Percentiles rank a stretch among this genome's conserved stretches.
These are phyloP conservation scores for Lasiosphaeriaceae sp. DNA, from an alignment of 495 filamentous ascomycete genomes.

Conservation along the genomic window DNA sequence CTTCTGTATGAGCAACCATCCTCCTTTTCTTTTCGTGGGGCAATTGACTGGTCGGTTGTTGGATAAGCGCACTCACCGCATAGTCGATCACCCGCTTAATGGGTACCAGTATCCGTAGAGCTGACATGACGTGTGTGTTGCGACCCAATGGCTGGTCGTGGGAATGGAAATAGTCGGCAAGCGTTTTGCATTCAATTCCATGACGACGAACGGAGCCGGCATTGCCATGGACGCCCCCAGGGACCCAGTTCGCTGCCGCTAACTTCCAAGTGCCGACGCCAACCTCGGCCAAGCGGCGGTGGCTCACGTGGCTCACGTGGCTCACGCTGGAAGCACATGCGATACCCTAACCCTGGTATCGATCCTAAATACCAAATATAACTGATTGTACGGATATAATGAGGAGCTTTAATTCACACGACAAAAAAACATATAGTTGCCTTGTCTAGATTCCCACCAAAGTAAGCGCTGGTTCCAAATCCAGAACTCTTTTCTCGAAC, in stretches of 20 bases:
- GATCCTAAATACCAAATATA: neutral
- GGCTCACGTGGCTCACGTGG: neutral
- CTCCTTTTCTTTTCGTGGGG: neutral
- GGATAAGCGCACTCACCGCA: conserved; percentile 58
- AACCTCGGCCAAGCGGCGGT: conserved; percentile 32
- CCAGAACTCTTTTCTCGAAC: neutral
- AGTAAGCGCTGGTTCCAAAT: neutral
- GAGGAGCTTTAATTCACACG: too few species aligned
- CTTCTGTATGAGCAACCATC: neutral
- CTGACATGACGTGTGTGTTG: conserved; percentile 57
- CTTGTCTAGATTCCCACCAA: neutral
- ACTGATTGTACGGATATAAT: neutral
- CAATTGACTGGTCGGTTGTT: neutral
- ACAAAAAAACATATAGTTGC: neutral
- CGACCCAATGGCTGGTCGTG: conserved; percentile 23
- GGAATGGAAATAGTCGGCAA: neutral
- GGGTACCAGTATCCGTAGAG: conserved; percentile 89
- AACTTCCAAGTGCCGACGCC: conserved; percentile 33
- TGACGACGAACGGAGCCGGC: conserved; percentile 10
- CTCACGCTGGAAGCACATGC: too few species aligned
- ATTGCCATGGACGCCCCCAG: conserved; percentile 6
- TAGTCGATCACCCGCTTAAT: conserved; percentile 99
- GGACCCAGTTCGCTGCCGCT: neutral
- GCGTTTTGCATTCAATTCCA: conserved; percentile 6
- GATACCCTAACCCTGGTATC: conserved; percentile 25